phyloP scores from a whole-genome alignment of 306 rosid genomes.

The Sicyos baderoa region DNA sequence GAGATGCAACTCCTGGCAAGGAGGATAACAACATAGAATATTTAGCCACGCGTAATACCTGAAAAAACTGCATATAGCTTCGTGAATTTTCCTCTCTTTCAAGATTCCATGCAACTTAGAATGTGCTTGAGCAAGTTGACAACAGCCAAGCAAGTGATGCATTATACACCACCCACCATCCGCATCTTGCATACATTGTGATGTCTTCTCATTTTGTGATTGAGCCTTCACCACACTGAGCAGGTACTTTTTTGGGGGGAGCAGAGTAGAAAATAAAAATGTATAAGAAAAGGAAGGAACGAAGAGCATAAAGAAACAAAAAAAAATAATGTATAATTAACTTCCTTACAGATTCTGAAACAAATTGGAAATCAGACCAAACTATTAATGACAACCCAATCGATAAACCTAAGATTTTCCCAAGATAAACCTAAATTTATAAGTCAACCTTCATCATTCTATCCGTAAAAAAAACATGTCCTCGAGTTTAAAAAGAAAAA shows the following conservation, averaged over 20 bases:
- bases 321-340: not conserved
- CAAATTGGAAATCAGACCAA: too few relatives aligned
- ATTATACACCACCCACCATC: constrained; percentile 86
- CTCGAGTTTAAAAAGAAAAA: too few relatives aligned
- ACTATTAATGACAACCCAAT: too few relatives aligned
- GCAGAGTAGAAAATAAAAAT: not conserved
- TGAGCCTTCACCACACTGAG: constrained; percentile 65
- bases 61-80: constrained; percentile 84
- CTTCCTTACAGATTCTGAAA: too few relatives aligned
- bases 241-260: constrained; percentile 32
- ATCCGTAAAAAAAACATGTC: too few relatives aligned
- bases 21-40: not conserved
- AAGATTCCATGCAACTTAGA: constrained; percentile 49
- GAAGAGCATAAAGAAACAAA: not conserved
- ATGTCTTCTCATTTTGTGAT: constrained; percentile 69
- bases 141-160: constrained; percentile 86
- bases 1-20: not conserved
- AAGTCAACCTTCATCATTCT: too few relatives aligned
- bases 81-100: constrained; percentile 68
- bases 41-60: constrained; percentile 38
- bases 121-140: constrained; percentile 78
- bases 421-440: too few relatives aligned
- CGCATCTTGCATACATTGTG: constrained; percentile 63
- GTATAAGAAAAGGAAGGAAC: not conserved
- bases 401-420: too few relatives aligned